These are phyloP conservation scores for Coemansia sp. DNA, from an alignment of 192 early-diverging fungal genomes.

Conservation along the genomic window DNA sequence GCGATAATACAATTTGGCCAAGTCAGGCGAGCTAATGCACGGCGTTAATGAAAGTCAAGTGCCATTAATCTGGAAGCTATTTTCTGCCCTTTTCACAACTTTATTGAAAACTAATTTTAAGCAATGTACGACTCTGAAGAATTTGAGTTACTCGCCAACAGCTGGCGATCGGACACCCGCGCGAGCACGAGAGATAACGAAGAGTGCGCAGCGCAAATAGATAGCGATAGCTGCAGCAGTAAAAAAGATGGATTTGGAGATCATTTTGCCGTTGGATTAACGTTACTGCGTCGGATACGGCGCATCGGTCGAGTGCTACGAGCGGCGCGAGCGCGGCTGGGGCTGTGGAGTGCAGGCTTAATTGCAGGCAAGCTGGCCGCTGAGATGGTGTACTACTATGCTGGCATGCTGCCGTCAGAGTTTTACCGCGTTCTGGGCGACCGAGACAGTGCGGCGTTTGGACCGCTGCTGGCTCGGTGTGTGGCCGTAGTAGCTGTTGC, in stretches of 20 bases:
- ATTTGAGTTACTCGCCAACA: slow-evolving; percentile 1
- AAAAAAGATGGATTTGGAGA: neutral
- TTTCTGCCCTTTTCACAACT: neutral
- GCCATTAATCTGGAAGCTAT: no score
- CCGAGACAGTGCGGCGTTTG: slow-evolving; percentile 64
- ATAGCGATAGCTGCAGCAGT: neutral
- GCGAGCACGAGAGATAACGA: neutral
- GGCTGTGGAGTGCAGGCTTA: slow-evolving; percentile 23
- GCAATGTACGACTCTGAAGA: neutral
- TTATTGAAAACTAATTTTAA: neutral
- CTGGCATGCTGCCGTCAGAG: slow-evolving; percentile 68
- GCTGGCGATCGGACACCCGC: neutral
- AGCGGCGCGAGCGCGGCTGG: slow-evolving; percentile 19
- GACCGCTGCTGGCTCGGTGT: slow-evolving; percentile 56
- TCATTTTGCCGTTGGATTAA: slow-evolving; percentile 31
- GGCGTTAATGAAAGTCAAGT: neutral
- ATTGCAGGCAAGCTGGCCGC: slow-evolving; percentile 30
- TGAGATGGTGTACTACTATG: slow-evolving; percentile 61
- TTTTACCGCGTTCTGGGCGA: slow-evolving; percentile 74
- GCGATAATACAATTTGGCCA: neutral
- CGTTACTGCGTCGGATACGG: slow-evolving; percentile 28
- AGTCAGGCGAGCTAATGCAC: neutral
- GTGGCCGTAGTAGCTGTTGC: slow-evolving; percentile 59
- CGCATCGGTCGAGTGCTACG: slow-evolving; percentile 23
- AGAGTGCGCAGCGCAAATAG: slow-evolving; percentile 4